A percentile compares a stretch with the other conserved stretches of the same genome.
phyloP scores from a whole-genome alignment of 805 yeast genomes.

The Myxozyma monticola region DNA sequence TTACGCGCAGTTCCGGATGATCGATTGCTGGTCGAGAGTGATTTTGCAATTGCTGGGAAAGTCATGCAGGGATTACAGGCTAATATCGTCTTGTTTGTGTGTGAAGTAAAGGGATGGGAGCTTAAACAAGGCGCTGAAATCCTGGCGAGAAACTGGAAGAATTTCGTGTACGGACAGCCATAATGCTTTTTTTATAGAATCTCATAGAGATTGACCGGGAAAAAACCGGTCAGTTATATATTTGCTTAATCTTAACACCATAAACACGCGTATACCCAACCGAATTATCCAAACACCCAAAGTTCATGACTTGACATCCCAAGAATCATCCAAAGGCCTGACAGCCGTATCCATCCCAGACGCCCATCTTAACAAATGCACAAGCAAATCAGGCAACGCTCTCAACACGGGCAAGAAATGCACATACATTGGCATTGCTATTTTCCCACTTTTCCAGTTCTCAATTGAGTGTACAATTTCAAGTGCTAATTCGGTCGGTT shows the following conservation, averaged over 20 bases:
- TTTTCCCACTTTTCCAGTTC: slow-evolving; percentile 64
- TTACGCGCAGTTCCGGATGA: slow-evolving; percentile 41
- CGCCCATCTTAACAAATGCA: slow-evolving; percentile 51
- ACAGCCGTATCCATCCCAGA: slow-evolving; percentile 66
- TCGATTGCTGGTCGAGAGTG: slow-evolving; percentile 55
- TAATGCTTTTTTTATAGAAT: too few species aligned
- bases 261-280: too few species aligned
- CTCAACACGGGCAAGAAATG: slow-evolving; percentile 70
- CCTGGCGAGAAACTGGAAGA: slow-evolving; percentile 14
- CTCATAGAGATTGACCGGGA: too few species aligned
- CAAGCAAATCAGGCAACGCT: slow-evolving; percentile 70
- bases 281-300: too few species aligned
- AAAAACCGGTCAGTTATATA: too few species aligned
- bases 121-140: slow-evolving; percentile 25
- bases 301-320: too few species aligned
- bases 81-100: slow-evolving; percentile 13
- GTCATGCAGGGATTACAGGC: slow-evolving; percentile 32
- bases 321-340: neutral
- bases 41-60: slow-evolving; percentile 41
- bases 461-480: slow-evolving; percentile 57
- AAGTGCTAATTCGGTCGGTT: slow-evolving; percentile 64
- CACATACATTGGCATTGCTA: slow-evolving; percentile 75
- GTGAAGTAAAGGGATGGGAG: slow-evolving; percentile 27
- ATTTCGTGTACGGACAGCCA: slow-evolving; percentile 17
- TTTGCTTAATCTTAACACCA: too few species aligned